Conservation (phyloP, 1,284 basidiomycete genomes). For the Ganoderma meredithae region DNA sequence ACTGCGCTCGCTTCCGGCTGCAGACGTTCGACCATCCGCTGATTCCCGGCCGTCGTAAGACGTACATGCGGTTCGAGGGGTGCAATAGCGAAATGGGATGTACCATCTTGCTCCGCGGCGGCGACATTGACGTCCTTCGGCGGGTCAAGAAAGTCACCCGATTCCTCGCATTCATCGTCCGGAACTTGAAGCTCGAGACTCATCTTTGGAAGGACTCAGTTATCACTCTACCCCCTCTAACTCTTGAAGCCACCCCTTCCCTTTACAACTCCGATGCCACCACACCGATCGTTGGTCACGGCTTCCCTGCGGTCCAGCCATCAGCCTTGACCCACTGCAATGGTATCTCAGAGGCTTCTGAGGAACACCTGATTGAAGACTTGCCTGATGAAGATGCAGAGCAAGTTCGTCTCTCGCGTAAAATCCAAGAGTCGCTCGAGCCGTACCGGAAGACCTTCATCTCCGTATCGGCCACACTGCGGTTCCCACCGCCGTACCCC, state of each 20-base stretch:
- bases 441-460: conserved; percentile 88
- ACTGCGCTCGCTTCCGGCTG: conserved; percentile 88
- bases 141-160: conserved; percentile 93
- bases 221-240: conserved; percentile 78
- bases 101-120: conserved; percentile 94
- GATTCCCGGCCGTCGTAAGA: conserved; percentile 92
- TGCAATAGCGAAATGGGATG: conserved; percentile 93
- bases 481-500: conserved; percentile 90
- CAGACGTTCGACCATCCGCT: conserved; percentile 95
- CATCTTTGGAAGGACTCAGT: conserved; percentile 95
- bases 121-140: conserved; percentile 78
- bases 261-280: conserved; percentile 33
- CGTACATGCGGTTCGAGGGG: conserved; percentile 97
- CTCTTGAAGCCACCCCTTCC: conserved; percentile 67
- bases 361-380: conserved; percentile 51
- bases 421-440: conserved; percentile 80
- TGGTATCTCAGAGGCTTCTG: conserved; percentile 32
- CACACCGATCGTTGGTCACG: conserved; percentile 26
- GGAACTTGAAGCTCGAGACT: conserved; percentile 93
- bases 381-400: conserved; percentile 75
- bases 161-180: conserved; percentile 91
- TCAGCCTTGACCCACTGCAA: conserved; percentile 29
- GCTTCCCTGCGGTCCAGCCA: conserved; percentile 18
- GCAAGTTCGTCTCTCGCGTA: conserved; percentile 68
- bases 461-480: conserved; percentile 89